phyloP scores from a whole-genome alignment of 2,329 filamentous ascomycete species.

The Drechslerella dactyloides region DNA sequence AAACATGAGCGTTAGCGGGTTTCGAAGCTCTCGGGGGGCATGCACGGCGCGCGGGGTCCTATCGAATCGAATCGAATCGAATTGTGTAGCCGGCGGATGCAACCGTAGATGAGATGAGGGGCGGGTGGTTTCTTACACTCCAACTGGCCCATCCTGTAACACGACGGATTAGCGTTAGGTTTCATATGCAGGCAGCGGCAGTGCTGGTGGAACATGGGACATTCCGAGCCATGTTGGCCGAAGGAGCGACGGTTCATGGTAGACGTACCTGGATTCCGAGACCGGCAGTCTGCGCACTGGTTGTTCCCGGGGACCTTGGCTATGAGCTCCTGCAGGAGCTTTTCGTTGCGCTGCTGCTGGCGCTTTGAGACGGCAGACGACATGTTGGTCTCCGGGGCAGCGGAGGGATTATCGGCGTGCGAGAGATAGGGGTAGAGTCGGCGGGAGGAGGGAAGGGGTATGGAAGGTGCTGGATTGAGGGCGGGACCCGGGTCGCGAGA shows the following conservation, averaged over 20 bases:
- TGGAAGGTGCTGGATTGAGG: not conserved
- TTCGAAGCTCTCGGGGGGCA: constrained; percentile 49
- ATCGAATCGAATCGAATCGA: too few relatives aligned
- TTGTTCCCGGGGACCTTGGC: constrained; percentile 86
- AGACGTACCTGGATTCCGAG: constrained; percentile 81
- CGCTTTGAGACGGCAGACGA: constrained; percentile 67
- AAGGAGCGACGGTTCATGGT: not conserved
- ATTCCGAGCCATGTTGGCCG: not conserved
- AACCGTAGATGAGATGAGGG: constrained; percentile 54
- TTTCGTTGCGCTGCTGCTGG: constrained; percentile 97
- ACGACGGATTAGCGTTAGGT: constrained; percentile 56
- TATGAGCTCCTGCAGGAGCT: constrained; percentile 85
- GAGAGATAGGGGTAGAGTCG: constrained; percentile 3
- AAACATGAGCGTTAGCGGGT: constrained; percentile 31
- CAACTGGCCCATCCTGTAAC: constrained; percentile 86
- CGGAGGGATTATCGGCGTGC: constrained; percentile 2
- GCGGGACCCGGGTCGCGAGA: not conserved
- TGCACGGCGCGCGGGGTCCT: too few relatives aligned
- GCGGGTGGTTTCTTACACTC: constrained; percentile 71
- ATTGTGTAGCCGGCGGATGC: constrained; percentile 3
- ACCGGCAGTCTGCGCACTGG: constrained; percentile 88
- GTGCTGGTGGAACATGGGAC: too few relatives aligned
- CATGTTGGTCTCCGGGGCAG: constrained; percentile 5
- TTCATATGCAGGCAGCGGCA: constrained; percentile 7
- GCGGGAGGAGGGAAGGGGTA: not conserved